Base-by-base conservation (phyloP, 257 asterid species). In the Scutellaria minor region DNA sequence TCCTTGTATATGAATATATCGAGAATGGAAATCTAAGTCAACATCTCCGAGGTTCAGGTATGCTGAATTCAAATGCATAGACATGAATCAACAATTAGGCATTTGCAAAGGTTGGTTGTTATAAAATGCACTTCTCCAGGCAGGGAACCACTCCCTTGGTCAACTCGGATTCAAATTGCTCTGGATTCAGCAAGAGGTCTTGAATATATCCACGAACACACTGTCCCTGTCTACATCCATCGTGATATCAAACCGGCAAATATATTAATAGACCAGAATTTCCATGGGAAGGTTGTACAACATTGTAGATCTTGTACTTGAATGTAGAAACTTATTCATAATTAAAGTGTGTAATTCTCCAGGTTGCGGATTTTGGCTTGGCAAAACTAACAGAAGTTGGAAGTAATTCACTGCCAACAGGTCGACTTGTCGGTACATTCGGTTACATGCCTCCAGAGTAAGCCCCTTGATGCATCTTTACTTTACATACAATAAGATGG, bases 401-500 rank as follows among this genome's bases (percentile, higher is more conserved):
- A 79, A 81, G 89, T 75, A 83, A 73, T 70, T 91, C 97, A 18
- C 62, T 91, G 85, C 94, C 96, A 64, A 91, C 97, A 4, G 88
- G 83, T 15, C 92, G 91, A 45, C 95, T 93, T 69, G 97, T 89
- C 74, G 98, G 98, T 70, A 93, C 98, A 65, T 93, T 93, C 78
- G 98, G 98, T 55, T 93, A 93, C 86, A 93, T 93, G 96, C 97
- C 97, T 54, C 98, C 98, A 7, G 98, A 93, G 98, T 93, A 88
- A 84, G 96, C 78, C 55, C 57, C 62, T 12, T 27, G 15, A 14
- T 15, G 47, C 83, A 72, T 75, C 11, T 70, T 60, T 41, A 42
- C 1, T 60, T 64, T 31, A 47, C 3, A 1, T 62, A 15, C 12
- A 11, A 13, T 37, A 1, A 22, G n/a, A 13, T 7, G 20, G 11